A percentile compares a stretch with the other conserved stretches of the same genome.
Evolutionary conservation across 2,329 filamentous ascomycete species (phyloP).

Genomic region (Fusarium redolens): DNA sequence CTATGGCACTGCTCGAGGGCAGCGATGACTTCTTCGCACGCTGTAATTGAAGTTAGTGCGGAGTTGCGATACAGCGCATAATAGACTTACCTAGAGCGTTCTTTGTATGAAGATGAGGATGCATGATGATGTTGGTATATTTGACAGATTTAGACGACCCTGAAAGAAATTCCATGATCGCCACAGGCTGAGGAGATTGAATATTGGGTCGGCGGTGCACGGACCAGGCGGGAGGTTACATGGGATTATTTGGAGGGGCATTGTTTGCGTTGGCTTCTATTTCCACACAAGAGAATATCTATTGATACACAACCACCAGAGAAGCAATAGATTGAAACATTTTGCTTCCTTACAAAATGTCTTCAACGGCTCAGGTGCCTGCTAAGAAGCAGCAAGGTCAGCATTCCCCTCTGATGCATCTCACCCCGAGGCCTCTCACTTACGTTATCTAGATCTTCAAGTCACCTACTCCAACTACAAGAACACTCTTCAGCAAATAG

Average conservation of each 20-base stretch:
- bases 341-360: constrained; percentile 52
- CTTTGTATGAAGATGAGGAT: constrained; percentile 96
- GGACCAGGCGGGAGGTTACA: constrained; percentile 44
- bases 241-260: constrained; percentile 40
- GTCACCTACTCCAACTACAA: constrained; percentile 82
- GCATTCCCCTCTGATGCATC: constrained; percentile 24
- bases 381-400: constrained; percentile 81
- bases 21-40: constrained; percentile 93
- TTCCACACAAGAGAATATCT: constrained; percentile 6
- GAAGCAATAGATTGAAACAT: not conserved
- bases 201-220: constrained; percentile 43
- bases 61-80: not conserved
- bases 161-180: constrained; percentile 35
- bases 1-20: constrained; percentile 97
- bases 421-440: constrained; percentile 19
- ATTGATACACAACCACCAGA: constrained; percentile 22
- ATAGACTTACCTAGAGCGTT: constrained; percentile 79
- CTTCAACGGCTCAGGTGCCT: constrained; percentile 59
- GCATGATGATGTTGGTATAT: constrained; percentile 70
- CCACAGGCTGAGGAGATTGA: constrained; percentile 27
- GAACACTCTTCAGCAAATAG: constrained; percentile 86
- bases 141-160: constrained; percentile 27
- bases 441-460: constrained; percentile 73
- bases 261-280: constrained; percentile 18
- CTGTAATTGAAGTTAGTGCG: constrained; percentile 60